These are phyloP conservation scores for Aspergillus sp. DNA, from an alignment of 2,329 filamentous ascomycete species.

Conservation along the genomic window DNA sequence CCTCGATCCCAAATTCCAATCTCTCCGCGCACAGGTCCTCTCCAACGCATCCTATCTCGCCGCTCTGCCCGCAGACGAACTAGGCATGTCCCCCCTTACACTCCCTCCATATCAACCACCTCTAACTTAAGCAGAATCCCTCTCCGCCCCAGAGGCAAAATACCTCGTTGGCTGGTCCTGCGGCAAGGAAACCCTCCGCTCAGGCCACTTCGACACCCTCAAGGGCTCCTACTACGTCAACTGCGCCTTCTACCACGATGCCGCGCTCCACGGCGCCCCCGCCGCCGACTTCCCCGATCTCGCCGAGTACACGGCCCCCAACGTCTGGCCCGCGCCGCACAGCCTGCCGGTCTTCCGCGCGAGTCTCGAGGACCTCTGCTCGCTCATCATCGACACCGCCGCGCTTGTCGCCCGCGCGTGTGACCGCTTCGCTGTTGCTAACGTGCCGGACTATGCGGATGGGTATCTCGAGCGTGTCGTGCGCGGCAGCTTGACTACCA, in stretches of 20 bases:
- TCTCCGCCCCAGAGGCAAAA: slow-evolving; percentile 49
- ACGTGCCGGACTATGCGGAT: slow-evolving; percentile 71
- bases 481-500: slow-evolving; percentile 79
- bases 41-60: slow-evolving; percentile 89
- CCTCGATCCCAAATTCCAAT: slow-evolving; percentile 68
- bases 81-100: slow-evolving; percentile 57
- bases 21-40: slow-evolving; percentile 71
- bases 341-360: slow-evolving; percentile 73
- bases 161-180: slow-evolving; percentile 65
- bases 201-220: slow-evolving; percentile 60
- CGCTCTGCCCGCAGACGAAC: slow-evolving; percentile 68
- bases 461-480: slow-evolving; percentile 88
- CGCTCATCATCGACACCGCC: slow-evolving; percentile 83
- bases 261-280: slow-evolving; percentile 36
- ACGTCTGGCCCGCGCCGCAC: slow-evolving; percentile 75
- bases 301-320: slow-evolving; percentile 84
- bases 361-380: slow-evolving; percentile 73
- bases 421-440: slow-evolving; percentile 76
- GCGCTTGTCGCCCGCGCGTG: slow-evolving; percentile 87
- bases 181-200: slow-evolving; percentile 62
- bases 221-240: slow-evolving; percentile 67
- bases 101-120: slow-evolving; percentile 46
- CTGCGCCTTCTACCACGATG: slow-evolving; percentile 53
- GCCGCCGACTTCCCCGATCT: slow-evolving; percentile 53
- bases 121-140: slow-evolving; percentile 30